These are phyloP conservation scores for Psilocybe subaeruginosa DNA, from an alignment of 768 basidiomycete genomes.

Conservation along the genomic window DNA sequence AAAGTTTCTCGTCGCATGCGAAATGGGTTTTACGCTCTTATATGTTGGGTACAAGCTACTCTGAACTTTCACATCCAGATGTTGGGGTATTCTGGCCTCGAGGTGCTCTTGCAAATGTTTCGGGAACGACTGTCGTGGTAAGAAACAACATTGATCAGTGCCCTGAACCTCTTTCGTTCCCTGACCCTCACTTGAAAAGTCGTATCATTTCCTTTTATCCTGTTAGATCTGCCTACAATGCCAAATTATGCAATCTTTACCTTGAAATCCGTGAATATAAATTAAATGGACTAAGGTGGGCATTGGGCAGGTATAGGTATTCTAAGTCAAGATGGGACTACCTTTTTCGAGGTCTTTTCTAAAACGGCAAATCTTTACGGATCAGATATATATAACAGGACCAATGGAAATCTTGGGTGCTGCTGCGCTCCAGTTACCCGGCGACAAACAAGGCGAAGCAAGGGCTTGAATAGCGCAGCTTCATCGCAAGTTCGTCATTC, in stretches of 20 bases:
- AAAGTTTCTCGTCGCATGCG: constrained; percentile 53
- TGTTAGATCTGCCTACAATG: not conserved
- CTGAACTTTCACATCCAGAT: constrained; percentile 40
- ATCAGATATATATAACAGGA: not conserved
- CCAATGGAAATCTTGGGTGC: too few relatives aligned
- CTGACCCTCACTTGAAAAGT: constrained; percentile 50
- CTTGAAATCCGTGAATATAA: constrained; percentile 63
- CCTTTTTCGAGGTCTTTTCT: not conserved
- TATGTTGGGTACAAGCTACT: constrained; percentile 63
- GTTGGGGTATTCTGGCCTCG: constrained; percentile 32
- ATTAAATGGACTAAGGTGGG: constrained; percentile 48
- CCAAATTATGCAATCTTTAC: constrained; percentile 38
- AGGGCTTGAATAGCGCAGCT: too few relatives aligned
- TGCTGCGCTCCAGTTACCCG: too few relatives aligned
- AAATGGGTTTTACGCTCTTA: constrained; percentile 57
- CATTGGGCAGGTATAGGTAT: constrained; percentile 14
- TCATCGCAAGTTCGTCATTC: too few relatives aligned
- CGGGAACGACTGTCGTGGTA: constrained; percentile 50
- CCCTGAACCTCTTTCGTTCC: not conserved
- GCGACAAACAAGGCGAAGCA: too few relatives aligned
- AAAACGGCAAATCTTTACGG: not conserved
- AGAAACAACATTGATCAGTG: constrained; percentile 1
- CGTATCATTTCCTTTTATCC: constrained; percentile 51
- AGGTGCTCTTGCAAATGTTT: constrained; percentile 52
- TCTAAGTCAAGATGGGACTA: not conserved